Evolutionary conservation across 2,329 filamentous ascomycete species (phyloP), one percentile per base, ranked within the genome.

Genomic region (Passalora sequoiae): DNA sequence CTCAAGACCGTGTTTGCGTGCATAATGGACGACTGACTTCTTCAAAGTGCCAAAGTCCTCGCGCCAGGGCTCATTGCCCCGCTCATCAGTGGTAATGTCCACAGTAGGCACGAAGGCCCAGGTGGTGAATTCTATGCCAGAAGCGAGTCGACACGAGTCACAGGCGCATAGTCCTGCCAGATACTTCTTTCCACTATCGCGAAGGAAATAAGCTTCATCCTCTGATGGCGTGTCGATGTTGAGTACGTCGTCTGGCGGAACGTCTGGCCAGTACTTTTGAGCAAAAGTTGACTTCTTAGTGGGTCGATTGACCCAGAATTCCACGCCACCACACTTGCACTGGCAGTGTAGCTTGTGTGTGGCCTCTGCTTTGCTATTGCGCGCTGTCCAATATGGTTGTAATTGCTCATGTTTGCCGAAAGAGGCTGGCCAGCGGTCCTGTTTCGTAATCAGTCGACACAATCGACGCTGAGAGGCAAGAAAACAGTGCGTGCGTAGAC

Each of bases 41-140:
- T 69, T 70, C 43, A 81, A 60, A 1, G 73, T 72, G 0, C 69
- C 69, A 19, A 63, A 54, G 0, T 65, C 57, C 3, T 73, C 63
- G 2, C 49, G 28, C 40, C 59, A 53, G 2, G 56, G 50, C 1
- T 40, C 13, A 21, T 49, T 40, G 21, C 59, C 59, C n/a, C 50
- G 51, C 8, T 46, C 33, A 43, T 61, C 60, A 2, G 56, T 67
- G 13, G 68, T 62, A 40, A 86, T 77, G 53, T 82, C 80, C 1
- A 64, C 60, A n/a, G 70, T 68, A 1, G 80, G 79, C 0, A 85
- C 65, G 56, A 84, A 86, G 0, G 77, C 71, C 82, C 82, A 86
- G 0, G 74, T 67, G 53, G 83, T 75, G 35, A 84, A 73, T 43
- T 84, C 78, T 50, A 78, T 81, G 3, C 81, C 81, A 1, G 76